Conservation (phyloP, 306 rosid species). For the Sindora glabra region DNA sequence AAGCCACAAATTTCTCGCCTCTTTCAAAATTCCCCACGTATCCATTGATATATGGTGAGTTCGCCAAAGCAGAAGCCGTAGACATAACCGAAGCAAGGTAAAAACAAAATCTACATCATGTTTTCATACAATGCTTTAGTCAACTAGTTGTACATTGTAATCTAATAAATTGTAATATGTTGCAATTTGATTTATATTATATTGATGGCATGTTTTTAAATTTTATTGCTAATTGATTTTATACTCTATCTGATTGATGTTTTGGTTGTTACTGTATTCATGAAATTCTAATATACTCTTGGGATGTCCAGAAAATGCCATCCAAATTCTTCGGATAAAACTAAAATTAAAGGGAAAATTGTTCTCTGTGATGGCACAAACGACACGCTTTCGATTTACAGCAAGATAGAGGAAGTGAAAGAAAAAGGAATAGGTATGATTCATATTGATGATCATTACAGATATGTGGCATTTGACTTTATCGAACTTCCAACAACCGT, state of each 20-base stretch:
- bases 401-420: slow-evolving; percentile 15
- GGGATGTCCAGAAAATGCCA: slow-evolving; percentile 39
- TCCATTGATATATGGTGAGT: slow-evolving; percentile 35
- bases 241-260: too few relatives aligned
- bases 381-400: not conserved
- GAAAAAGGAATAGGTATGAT: slow-evolving; percentile 46
- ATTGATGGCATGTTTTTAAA: too few relatives aligned
- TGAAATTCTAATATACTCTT: too few relatives aligned
- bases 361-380: slow-evolving; percentile 41
- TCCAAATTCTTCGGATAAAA: slow-evolving; percentile 23
- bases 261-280: too few relatives aligned
- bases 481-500: slow-evolving; percentile 36
- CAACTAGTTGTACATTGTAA: too few relatives aligned
- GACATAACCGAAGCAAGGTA: slow-evolving; percentile 43
- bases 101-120: too few relatives aligned
- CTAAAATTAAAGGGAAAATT: slow-evolving; percentile 55
- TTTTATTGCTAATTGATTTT: too few relatives aligned
- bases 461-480: slow-evolving; percentile 7
- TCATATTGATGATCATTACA: slow-evolving; percentile 21
- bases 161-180: too few relatives aligned
- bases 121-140: too few relatives aligned
- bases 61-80: slow-evolving; percentile 27
- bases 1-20: slow-evolving; percentile 59
- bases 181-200: too few relatives aligned
- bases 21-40: slow-evolving; percentile 42